Evolutionary conservation across 352 stramenopile genomes (phyloP), one percentile per base, ranked within the genome.

Genomic region (Halophytophthora polymorphica): DNA sequence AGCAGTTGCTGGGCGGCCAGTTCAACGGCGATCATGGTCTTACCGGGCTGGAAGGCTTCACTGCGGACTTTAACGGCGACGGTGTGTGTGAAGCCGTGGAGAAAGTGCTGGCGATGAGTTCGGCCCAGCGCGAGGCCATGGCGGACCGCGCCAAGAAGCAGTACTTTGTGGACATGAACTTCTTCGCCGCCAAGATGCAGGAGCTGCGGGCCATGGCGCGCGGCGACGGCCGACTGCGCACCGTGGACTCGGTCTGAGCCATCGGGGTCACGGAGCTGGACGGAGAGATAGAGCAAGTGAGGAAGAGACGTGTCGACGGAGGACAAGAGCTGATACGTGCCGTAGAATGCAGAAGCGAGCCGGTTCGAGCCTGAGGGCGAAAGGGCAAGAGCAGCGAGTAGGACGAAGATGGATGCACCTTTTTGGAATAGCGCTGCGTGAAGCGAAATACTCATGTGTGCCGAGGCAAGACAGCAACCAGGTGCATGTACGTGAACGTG

Each of bases 161-260:
- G 48, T 89, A 86, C 46, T 68, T 72, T 46, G 68, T 85, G 47
- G 77, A 88, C 59, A 64, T 78, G 34, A 79, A 78, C 43, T 83
- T 84, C 46, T 88, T 87, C 34, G 64, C 64, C 14, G 39, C 58
- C 42, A 84, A 82, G 66, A 87, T 87, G 76, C 58, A 66, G 25
- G 73, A 80, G 41, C 43, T 87, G 40, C 65, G 55, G 12, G 53
- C 53, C 22, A 61, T 70, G 11, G 72, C 64, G 15, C 61, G 55
- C 5, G 41, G 41, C 36, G 49, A 64, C 3, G 36, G 40, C 37
- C 51, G 34, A 6, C 51, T 71, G 38, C 56, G 62, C 28, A 54
- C 45, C 29, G 40, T 50, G 34, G 58, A 46, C 45, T 19, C 38
- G 7, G 46, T 48, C 18, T 67, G 63, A 31, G 3, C 18, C 19